Conservation (phyloP, 306 rosid species). For the Rosa lucieae region DNA sequence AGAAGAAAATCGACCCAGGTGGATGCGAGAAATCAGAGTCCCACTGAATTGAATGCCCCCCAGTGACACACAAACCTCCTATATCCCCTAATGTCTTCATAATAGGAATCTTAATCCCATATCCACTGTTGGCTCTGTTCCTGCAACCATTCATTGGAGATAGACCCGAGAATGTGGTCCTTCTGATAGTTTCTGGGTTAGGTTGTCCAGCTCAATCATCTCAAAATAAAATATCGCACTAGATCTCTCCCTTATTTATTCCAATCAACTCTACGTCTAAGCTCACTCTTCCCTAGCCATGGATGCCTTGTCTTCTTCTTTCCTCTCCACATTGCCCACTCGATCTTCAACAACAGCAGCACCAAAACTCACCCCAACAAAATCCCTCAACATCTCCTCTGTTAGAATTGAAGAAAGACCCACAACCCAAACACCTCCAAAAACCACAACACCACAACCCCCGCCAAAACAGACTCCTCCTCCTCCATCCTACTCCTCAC, state of each 20-base stretch:
- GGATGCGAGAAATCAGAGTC: background rate
- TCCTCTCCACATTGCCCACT: conserved; percentile 23
- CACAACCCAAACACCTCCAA: background rate
- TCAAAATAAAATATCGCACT: background rate
- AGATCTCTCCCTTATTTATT: background rate
- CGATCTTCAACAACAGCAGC: conserved; percentile 14
- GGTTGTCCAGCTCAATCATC: background rate
- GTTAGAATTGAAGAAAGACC: conserved; percentile 43
- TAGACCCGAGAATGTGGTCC: background rate
- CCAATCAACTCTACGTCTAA: background rate
- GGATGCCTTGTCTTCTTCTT: conserved; percentile 36
- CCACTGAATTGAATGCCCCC: background rate
- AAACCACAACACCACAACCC: background rate
- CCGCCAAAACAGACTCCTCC: background rate
- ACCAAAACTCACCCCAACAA: conserved; percentile 28
- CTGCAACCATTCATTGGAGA: background rate
- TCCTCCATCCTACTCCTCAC: background rate
- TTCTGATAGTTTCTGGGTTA: background rate
- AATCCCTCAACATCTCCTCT: conserved; percentile 30
- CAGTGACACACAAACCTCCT: background rate
- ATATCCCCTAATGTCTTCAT: background rate
- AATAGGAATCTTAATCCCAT: background rate
- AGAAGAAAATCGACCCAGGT: background rate
- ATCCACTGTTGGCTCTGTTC: background rate
- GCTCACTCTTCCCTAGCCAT: conserved; percentile 10